Evolutionary conservation across 805 yeast species (phyloP).

Genomic region (Schizosaccharomyces octosporus): DNA sequence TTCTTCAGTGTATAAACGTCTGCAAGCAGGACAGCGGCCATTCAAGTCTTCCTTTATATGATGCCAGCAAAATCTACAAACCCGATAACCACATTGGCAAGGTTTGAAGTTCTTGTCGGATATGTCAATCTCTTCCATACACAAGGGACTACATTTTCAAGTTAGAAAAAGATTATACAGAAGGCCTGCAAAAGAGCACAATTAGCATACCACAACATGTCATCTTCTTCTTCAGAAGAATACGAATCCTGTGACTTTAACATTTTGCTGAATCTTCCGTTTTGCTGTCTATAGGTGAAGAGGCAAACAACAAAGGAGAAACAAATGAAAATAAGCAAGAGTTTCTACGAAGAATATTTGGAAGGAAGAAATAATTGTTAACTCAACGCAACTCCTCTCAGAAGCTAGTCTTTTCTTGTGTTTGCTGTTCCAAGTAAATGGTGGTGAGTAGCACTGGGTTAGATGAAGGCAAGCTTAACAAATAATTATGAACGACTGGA

Average conservation of each 20-base stretch:
- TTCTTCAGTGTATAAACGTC: slow-evolving; percentile 81
- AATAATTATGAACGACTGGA: too few relatives aligned
- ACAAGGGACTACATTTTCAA: slow-evolving; percentile 41
- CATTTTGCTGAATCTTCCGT: background rate
- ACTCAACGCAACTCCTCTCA: too few relatives aligned
- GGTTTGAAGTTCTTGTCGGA: slow-evolving; percentile 92
- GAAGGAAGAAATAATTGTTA: too few relatives aligned
- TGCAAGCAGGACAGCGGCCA: slow-evolving; percentile 94
- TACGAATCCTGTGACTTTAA: background rate
- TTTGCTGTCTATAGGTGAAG: too few relatives aligned
- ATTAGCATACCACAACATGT: slow-evolving; percentile 1
- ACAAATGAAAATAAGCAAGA: too few relatives aligned
- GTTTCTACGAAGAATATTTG: too few relatives aligned
- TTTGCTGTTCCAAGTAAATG: too few relatives aligned
- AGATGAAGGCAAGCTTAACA: too few relatives aligned
- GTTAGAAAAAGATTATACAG: too few relatives aligned
- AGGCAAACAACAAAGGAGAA: too few relatives aligned
- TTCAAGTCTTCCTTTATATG: slow-evolving; percentile 79
- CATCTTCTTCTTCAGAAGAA: slow-evolving; percentile 2
- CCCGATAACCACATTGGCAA: slow-evolving; percentile 95
- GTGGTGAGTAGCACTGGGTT: too few relatives aligned
- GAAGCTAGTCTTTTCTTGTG: too few relatives aligned
- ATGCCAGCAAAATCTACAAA: slow-evolving; percentile 94
- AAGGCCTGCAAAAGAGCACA: background rate
- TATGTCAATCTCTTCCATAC: slow-evolving; percentile 94